These are phyloP conservation scores for Orbilia quercus DNA, from an alignment of 2,329 filamentous ascomycete species.

Conservation along the genomic window DNA sequence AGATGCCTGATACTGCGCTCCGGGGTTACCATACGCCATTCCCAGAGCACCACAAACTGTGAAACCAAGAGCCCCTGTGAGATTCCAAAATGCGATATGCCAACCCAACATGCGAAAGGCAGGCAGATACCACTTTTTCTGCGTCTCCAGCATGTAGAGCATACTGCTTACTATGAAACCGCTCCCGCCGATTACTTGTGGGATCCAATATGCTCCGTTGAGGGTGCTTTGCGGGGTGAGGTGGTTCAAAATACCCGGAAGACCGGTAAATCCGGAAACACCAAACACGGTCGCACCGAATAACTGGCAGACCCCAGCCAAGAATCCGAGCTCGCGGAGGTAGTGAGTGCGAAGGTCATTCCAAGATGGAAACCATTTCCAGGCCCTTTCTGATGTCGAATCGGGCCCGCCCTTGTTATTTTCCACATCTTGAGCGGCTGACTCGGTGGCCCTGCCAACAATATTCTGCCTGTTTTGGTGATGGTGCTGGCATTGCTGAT, in stretches of 20 bases:
- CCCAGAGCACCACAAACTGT: constrained; percentile 72
- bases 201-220: constrained; percentile 72
- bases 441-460: constrained; percentile 61
- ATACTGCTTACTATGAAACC: constrained; percentile 72
- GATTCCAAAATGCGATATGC: constrained; percentile 76
- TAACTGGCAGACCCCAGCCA: constrained; percentile 70
- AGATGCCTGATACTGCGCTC: constrained; percentile 66
- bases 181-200: constrained; percentile 72
- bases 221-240: constrained; percentile 65
- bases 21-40: constrained; percentile 64
- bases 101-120: constrained; percentile 71
- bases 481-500: constrained; percentile 63
- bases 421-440: neutral
- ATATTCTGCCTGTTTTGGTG: constrained; percentile 63
- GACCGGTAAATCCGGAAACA: constrained; percentile 71
- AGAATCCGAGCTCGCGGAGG: constrained; percentile 72
- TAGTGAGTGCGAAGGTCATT: constrained; percentile 72
- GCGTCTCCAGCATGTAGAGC: constrained; percentile 75
- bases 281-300: constrained; percentile 73
- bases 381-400: constrained; percentile 61
- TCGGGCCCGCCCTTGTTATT: constrained; percentile 24
- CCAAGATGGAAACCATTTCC: constrained; percentile 72
- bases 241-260: constrained; percentile 69
- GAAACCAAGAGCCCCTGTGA: constrained; percentile 73
- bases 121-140: constrained; percentile 72